Evolutionary conservation across 129 eudicot genomes (phyloP).

Genomic region (Flaveria sonorensis): DNA sequence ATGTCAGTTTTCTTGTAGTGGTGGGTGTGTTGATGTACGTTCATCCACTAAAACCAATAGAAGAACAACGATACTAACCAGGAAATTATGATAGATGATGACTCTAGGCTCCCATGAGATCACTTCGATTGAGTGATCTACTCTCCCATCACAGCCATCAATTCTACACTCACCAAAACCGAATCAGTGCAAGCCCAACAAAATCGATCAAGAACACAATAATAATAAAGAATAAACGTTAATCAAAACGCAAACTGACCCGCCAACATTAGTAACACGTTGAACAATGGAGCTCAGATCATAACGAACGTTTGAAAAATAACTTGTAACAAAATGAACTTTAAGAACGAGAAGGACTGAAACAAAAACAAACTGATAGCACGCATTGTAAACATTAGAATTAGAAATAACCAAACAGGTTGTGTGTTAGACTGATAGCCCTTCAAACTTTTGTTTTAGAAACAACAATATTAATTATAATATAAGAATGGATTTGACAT

Average conservation of each 20-base stretch:
- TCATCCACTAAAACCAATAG: background rate
- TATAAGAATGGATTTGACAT: too few relatives aligned
- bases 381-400: constrained; percentile 34
- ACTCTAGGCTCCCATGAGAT: constrained; percentile 87
- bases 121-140: constrained; percentile 60
- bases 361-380: constrained; percentile 43
- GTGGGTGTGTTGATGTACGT: too few relatives aligned
- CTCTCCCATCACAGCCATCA: constrained; percentile 38
- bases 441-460: too few relatives aligned
- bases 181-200: background rate
- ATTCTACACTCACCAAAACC: constrained; percentile 26
- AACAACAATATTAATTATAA: too few relatives aligned
- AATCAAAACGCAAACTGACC: constrained; percentile 35
- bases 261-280: constrained; percentile 27
- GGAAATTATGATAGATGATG: constrained; percentile 55
- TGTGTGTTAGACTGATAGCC: background rate
- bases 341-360: constrained; percentile 52
- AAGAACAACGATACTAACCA: constrained; percentile 12
- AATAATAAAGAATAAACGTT: background rate
- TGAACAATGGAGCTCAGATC: constrained; percentile 57
- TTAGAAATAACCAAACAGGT: background rate
- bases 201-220: background rate
- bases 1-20: too few relatives aligned
- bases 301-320: constrained; percentile 29
- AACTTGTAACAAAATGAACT: constrained; percentile 47